Base-by-base conservation (phyloP, 805 yeast species). In the Yarrowia sp. region DNA sequence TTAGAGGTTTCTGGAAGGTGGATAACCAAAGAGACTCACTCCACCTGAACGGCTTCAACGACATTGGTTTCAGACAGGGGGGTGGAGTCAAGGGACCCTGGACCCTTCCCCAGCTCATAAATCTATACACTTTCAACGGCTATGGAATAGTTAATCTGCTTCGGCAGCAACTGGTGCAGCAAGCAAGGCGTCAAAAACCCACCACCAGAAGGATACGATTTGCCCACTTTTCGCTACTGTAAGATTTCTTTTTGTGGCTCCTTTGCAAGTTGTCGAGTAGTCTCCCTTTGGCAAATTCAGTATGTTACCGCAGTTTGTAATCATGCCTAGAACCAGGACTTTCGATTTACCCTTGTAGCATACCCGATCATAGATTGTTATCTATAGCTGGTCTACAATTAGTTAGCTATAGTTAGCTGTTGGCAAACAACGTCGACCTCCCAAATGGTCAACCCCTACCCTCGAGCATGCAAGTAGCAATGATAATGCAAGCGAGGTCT, bases 381-480 rank as follows among this genome's bases (percentile, higher is more conserved):
- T 5, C 30, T 24, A 24, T 24, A 7, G 30, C 30, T 24, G 30
- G 6, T 24, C 30, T 24, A 24, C 30, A 5, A 24, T 24, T 24
- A 24, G 30, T 24, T 24, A 24, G 30, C 30, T 24, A 24, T 24
- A 24, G 30, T 24, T 24, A 24, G 30, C 30, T 7, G 30, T 24
- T 24, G 30, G 6, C 30, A 24, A 4, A 5, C 30, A 24, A 24
- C 30, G 30, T 24, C 30, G 7, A 24, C 30, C 30, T 24, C 30
- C 30, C 30, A 24, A 24, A 5, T 24, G 7, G 30, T 24, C 30
- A 24, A 55, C 64, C 64, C 64, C 30, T 43, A 58, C 64, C 64
- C 64, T 58, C 40, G 50, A 58, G 50, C 50, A 58, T 58, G 64
- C 64, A 58, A 52, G 64, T 40, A 55, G 61, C 61, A 55, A 42